These are phyloP conservation scores for Keithomyces neogunnii DNA, from an alignment of 2,329 filamentous ascomycete species.

Conservation along the genomic window DNA sequence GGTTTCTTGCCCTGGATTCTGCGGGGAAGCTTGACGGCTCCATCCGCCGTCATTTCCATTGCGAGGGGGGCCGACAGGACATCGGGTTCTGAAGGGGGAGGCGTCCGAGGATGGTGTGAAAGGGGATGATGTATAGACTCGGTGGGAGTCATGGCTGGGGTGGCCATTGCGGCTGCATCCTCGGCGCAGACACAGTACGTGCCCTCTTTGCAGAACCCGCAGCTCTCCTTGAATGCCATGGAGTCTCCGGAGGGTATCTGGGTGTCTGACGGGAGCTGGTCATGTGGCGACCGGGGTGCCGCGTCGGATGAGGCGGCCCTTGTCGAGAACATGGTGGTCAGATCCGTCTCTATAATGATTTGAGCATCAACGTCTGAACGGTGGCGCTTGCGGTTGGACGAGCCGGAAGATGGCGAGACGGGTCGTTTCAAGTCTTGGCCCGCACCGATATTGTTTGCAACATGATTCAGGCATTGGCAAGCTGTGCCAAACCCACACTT, in stretches of 20 bases:
- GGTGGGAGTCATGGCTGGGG: slow-evolving; percentile 29
- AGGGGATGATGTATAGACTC: slow-evolving; percentile 32
- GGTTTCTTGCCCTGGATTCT: slow-evolving; percentile 20
- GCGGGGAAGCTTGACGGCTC: slow-evolving; percentile 50
- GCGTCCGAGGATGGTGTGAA: slow-evolving; percentile 44
- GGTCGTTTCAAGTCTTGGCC: slow-evolving; percentile 38
- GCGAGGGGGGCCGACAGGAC: slow-evolving; percentile 42
- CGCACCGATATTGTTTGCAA: slow-evolving; percentile 38
- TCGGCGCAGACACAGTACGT: slow-evolving; percentile 79
- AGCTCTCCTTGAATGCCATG: slow-evolving; percentile 54
- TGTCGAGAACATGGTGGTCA: slow-evolving; percentile 56
- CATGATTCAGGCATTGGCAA: slow-evolving; percentile 58
- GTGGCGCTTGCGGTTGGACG: slow-evolving; percentile 46
- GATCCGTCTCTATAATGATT: slow-evolving; percentile 64
- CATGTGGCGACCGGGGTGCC: slow-evolving; percentile 3
- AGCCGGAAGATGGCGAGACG: slow-evolving; percentile 32
- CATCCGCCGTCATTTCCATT: slow-evolving; percentile 51
- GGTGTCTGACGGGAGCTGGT: slow-evolving; percentile 1
- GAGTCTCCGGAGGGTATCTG: slow-evolving; percentile 26
- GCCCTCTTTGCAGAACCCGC: slow-evolving; percentile 75
- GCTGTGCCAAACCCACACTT: slow-evolving; percentile 54
- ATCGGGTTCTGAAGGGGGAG: slow-evolving; percentile 54
- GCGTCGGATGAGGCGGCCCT: slow-evolving; percentile 15
- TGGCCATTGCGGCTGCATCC: slow-evolving; percentile 30
- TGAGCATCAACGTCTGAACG: slow-evolving; percentile 28